Evolutionary conservation across 371 early-diverging fungal species (phyloP).

Genomic region (Circinella minor): DNA sequence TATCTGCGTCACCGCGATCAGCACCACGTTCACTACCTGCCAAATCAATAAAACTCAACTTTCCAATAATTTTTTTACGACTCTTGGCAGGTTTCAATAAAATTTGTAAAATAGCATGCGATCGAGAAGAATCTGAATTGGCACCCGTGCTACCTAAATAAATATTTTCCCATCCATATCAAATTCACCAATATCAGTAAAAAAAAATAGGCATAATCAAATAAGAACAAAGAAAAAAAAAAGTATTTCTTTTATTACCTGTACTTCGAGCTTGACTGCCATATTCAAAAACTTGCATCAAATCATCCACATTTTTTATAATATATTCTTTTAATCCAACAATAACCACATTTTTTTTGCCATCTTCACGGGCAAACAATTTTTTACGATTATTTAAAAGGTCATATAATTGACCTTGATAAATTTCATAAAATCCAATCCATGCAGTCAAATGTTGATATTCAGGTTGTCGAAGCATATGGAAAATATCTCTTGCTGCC

Average conservation of each 20-base stretch:
- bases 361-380: constrained; percentile 93
- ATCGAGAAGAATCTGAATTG: constrained; percentile 95
- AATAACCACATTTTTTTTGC: constrained; percentile 90
- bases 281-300: constrained; percentile 90
- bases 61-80: constrained; percentile 63
- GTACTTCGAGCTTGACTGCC: constrained; percentile 89
- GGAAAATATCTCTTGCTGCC: constrained; percentile 90
- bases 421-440: constrained; percentile 95
- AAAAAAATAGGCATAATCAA: no score
- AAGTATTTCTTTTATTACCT: constrained; percentile 49
- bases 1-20: constrained; percentile 91
- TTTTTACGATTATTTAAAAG: constrained; percentile 86
- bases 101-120: constrained; percentile 96
- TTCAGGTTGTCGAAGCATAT: constrained; percentile 71
- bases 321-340: constrained; percentile 82
- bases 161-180: no score
- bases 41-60: constrained; percentile 95
- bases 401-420: constrained; percentile 94
- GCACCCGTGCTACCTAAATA: constrained; percentile 86
- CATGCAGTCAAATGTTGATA: constrained; percentile 74
- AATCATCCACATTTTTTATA: constrained; percentile 77
- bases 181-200: no score
- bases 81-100: constrained; percentile 74
- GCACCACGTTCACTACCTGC: constrained; percentile 98
- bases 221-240: no score